Percentiles rank a stretch among this genome's conserved stretches.
phyloP scores from a whole-genome alignment of 495 filamentous ascomycete genomes.

The Lindgomyces ingoldianus region DNA sequence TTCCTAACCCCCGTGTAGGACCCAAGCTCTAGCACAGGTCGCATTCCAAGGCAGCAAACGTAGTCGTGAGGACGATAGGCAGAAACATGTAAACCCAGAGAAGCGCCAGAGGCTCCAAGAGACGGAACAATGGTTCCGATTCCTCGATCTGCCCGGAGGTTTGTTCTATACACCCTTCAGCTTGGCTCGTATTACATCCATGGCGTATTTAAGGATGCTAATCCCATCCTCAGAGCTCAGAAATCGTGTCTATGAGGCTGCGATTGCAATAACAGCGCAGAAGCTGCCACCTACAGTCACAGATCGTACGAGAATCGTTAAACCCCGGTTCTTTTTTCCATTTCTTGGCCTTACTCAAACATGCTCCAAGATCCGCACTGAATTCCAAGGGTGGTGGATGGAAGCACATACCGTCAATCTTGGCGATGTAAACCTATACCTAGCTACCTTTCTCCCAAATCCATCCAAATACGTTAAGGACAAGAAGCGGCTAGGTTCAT shows the following conservation, averaged over 20 bases:
- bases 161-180: background rate
- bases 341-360: conserved; percentile 14
- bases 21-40: background rate
- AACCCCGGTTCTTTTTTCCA: background rate
- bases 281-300: background rate
- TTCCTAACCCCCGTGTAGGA: background rate
- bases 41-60: background rate
- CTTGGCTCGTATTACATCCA: background rate
- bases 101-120: background rate
- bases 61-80: background rate
- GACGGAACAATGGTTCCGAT: conserved; percentile 5
- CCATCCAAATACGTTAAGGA: background rate
- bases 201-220: too few species aligned
- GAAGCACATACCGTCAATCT: conserved; percentile 4
- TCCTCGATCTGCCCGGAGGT: conserved; percentile 19
- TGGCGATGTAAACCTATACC: conserved; percentile 4
- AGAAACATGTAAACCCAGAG: background rate
- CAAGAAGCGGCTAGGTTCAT: background rate
- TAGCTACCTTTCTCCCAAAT: background rate
- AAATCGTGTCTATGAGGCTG: conserved; percentile 14
- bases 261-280: background rate
- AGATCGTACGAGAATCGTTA: too few species aligned
- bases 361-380: conserved; percentile 4
- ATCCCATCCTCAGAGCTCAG: conserved; percentile 5
- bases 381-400: conserved; percentile 18